phyloP scores from a whole-genome alignment of 257 asterid species.

The Voacanga thouarsii region DNA sequence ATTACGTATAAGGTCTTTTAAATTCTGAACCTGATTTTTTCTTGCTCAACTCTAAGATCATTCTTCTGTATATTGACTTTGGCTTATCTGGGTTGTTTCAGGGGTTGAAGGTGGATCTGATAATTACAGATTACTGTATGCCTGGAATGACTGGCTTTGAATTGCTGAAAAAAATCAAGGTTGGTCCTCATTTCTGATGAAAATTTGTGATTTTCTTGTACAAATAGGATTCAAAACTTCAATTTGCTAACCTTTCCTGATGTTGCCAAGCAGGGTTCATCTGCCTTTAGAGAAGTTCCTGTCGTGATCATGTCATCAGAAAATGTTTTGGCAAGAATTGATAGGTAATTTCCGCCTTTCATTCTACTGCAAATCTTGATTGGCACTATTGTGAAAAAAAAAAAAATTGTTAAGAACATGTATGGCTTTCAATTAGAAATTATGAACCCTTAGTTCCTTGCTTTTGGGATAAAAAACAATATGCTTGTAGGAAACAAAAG shows the following conservation, averaged over 20 bases:
- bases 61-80: background rate
- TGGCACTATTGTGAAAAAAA: background rate
- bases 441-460: background rate
- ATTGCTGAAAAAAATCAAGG: constrained; percentile 84
- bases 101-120: constrained; percentile 86
- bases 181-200: background rate
- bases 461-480: background rate
- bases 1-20: background rate
- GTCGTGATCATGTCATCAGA: constrained; percentile 98
- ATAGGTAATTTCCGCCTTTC: constrained; percentile 49
- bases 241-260: background rate
- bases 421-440: background rate
- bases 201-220: background rate
- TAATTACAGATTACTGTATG: constrained; percentile 92
- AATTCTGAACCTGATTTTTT: background rate
- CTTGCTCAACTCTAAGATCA: background rate
- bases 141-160: constrained; percentile 97
- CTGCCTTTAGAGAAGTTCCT: constrained; percentile 77
- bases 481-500: background rate
- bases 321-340: constrained; percentile 73
- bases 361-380: background rate
- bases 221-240: background rate
- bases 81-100: constrained; percentile 21
- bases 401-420: background rate
- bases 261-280: constrained; percentile 67